A percentile compares a stretch with the other conserved stretches of the same genome.
Conservation (phyloP, 345 rosid genomes). For the Syzygium aromaticum region DNA sequence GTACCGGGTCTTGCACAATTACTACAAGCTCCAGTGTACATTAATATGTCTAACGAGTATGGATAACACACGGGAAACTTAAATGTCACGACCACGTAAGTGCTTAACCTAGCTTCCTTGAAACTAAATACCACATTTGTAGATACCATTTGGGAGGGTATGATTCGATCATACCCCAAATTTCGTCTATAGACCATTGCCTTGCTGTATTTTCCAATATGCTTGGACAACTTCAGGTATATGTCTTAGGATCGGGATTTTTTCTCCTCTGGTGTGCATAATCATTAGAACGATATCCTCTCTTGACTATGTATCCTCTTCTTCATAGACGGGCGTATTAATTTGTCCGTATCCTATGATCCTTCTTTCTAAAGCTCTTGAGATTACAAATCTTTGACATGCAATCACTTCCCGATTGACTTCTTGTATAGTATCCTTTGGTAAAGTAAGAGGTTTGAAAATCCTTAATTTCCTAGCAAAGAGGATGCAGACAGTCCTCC, state of each 20-base stretch:
- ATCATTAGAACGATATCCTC: fast-evolving
- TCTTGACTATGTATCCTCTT: too few species aligned
- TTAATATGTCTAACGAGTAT: not conserved
- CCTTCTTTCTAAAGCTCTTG: not conserved
- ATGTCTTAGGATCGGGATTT: not conserved
- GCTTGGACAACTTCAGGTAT: not conserved
- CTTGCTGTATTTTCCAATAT: not conserved
- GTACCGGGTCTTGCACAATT: too few species aligned
- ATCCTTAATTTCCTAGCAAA: not conserved
- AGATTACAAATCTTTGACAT: not conserved
- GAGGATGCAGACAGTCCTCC: not conserved
- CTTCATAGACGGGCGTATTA: not conserved
- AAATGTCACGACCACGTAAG: not conserved
- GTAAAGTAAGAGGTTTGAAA: not conserved
- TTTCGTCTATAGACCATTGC: not conserved
- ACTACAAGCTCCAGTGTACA: too few species aligned
- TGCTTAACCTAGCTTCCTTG: not conserved
- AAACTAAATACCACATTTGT: not conserved
- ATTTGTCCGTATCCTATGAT: not conserved
- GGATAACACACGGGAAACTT: not conserved
- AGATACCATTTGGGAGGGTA: not conserved
- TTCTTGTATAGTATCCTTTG: not conserved
- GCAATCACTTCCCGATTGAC: not conserved
- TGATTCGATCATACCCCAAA: not conserved
- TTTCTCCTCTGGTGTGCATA: not conserved